These are phyloP conservation scores for Melanopsichium pennsylvanicum DNA, from an alignment of 1,284 basidiomycete species.

Conservation along the genomic window DNA sequence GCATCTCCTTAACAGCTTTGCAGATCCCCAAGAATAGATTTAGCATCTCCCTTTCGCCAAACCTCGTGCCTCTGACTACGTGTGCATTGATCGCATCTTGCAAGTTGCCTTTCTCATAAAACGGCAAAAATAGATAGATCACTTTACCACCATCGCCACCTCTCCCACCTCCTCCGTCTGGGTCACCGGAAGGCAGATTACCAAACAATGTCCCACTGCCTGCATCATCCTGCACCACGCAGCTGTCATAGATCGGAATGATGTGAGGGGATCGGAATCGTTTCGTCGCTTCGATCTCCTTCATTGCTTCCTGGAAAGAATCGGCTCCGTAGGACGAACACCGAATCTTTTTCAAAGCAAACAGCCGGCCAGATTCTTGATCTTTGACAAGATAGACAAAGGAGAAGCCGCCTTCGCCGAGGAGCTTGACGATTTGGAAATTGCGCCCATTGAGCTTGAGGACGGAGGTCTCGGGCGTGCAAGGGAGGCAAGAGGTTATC, in stretches of 20 bases:
- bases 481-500: conserved; percentile 50
- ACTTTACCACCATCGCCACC: conserved; percentile 49
- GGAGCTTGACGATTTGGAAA: conserved; percentile 58
- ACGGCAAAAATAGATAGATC: conserved; percentile 75
- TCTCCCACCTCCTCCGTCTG: conserved; percentile 32
- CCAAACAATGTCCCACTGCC: conserved; percentile 42
- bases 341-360: conserved; percentile 66
- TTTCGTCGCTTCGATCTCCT: conserved; percentile 65
- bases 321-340: conserved; percentile 60
- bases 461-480: conserved; percentile 38
- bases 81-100: conserved; percentile 93
- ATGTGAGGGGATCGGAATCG: conserved; percentile 64
- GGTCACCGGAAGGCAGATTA: conserved; percentile 51
- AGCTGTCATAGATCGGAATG: conserved; percentile 62
- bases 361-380: conserved; percentile 53
- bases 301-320: conserved; percentile 61
- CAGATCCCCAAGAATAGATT: conserved; percentile 91
- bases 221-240: conserved; percentile 59
- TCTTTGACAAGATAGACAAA: conserved; percentile 65
- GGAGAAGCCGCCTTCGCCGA: conserved; percentile 65
- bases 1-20: conserved; percentile 90
- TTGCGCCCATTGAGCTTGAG: conserved; percentile 60
- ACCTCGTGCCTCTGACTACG: conserved; percentile 80
- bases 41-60: conserved; percentile 87
- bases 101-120: conserved; percentile 83